Evolutionary conservation across 2,329 filamentous ascomycete genomes (phyloP).

Genomic region (Fusarium verrucosum): DNA sequence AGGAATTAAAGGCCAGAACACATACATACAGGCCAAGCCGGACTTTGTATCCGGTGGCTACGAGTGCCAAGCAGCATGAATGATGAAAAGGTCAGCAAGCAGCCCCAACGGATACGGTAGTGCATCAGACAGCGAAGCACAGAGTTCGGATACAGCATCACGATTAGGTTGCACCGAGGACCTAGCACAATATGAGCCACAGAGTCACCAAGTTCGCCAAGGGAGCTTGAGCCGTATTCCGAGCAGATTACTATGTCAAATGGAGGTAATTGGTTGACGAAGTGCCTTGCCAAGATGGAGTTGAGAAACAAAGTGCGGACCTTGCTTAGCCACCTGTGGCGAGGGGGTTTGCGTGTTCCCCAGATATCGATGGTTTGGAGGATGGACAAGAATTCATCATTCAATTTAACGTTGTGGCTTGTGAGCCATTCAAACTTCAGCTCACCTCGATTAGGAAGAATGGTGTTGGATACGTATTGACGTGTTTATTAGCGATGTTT

Average conservation of each 20-base stretch:
- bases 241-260: slow-evolving; percentile 2
- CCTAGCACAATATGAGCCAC: slow-evolving; percentile 14
- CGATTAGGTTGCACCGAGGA: slow-evolving; percentile 3
- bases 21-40: slow-evolving; percentile 13
- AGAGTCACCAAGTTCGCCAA: slow-evolving; percentile 15
- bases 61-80: slow-evolving; percentile 16
- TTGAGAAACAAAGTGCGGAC: slow-evolving; percentile 26
- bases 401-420: slow-evolving; percentile 36
- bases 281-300: slow-evolving; percentile 10
- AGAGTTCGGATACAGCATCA: slow-evolving; percentile 1
- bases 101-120: neutral
- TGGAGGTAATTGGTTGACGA: slow-evolving; percentile 14
- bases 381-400: slow-evolving; percentile 10
- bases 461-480: slow-evolving; percentile 1
- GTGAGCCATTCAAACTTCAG: slow-evolving; percentile 21
- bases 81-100: slow-evolving; percentile 8
- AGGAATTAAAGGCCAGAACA: slow-evolving; percentile 1
- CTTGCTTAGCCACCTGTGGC: slow-evolving; percentile 44
- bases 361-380: too few relatives aligned
- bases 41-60: slow-evolving; percentile 18
- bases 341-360: slow-evolving; percentile 44
- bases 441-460: slow-evolving; percentile 31
- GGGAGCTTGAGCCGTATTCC: slow-evolving; percentile 34
- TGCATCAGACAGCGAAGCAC: neutral
- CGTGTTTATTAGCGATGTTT: slow-evolving; percentile 34